Conservation (phyloP, 805 yeast genomes). For the Lipomyces kockii region DNA sequence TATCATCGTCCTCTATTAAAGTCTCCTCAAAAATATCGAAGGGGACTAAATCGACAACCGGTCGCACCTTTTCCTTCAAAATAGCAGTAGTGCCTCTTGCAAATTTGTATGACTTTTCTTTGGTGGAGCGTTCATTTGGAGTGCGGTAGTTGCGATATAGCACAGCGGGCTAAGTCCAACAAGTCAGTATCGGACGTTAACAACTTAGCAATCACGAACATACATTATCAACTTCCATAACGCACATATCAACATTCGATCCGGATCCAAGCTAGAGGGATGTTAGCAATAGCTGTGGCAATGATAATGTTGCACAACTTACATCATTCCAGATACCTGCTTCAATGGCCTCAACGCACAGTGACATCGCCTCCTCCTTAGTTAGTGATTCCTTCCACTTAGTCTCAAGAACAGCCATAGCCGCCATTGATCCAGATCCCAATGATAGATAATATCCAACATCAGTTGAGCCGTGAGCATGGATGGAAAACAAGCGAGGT, state of each 20-base stretch:
- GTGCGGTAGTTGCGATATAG: conserved; percentile 84
- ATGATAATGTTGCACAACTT: conserved; percentile 6
- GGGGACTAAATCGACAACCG: conserved; percentile 61
- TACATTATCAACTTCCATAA: conserved; percentile 90
- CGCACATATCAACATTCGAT: conserved; percentile 96
- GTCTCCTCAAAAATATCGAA: conserved; percentile 34
- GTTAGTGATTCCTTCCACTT: conserved; percentile 79
- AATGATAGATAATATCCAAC: conserved; percentile 89
- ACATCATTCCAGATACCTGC: conserved; percentile 98
- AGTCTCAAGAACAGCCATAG: conserved; percentile 95
- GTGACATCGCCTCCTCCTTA: conserved; percentile 86
- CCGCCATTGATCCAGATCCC: conserved; percentile 97
- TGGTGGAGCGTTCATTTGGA: conserved; percentile 85
- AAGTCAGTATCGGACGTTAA: background rate
- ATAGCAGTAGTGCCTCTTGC: conserved; percentile 93
- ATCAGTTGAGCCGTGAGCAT: conserved; percentile 98
- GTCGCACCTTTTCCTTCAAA: conserved; percentile 67
- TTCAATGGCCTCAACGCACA: conserved; percentile 91
- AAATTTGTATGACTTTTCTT: conserved; percentile 83
- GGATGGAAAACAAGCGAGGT: conserved; percentile 87
- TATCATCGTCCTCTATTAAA: conserved; percentile 25
- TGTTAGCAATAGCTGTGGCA: background rate
- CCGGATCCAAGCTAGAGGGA: conserved; percentile 77
- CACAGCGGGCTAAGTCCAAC: conserved; percentile 55
- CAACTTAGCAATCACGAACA: background rate